Base-by-base conservation (phyloP, 2,329 filamentous ascomycete species). In the Exophiala sp. region DNA sequence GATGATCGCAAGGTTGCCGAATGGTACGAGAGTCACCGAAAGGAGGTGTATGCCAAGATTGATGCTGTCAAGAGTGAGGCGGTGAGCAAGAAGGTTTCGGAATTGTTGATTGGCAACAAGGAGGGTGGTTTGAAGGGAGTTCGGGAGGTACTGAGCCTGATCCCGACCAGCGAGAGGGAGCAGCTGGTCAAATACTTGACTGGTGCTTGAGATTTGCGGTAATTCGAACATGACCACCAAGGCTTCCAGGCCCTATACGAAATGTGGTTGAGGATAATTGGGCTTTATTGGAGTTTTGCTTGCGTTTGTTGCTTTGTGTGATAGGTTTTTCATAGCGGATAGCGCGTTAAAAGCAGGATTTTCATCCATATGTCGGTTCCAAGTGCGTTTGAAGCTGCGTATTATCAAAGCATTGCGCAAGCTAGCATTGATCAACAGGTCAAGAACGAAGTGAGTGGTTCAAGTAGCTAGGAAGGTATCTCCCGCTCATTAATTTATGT, bases 21-120 rank as follows among this genome's bases (percentile, higher is more conserved):
- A 65, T 99, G 94, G 94, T 97, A 96, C 70, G 94, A 99, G 79
- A 86, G 92, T 75, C 94, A 97, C 76, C 81, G 89, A 68, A 89
- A 92, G 78, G 75, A 77, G 38, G 84, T 99, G 47, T 81, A 87
- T 59, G 82, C 87, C 59, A 95, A 94, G 82, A 84, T 97, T 24
- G 91, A 96, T 71, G 75, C 78, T 10, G 78, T 97, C 66, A 94
- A 90, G 81, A 80, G 82, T 4, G 89, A 96, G 57, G 81, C 83
- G 39, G 79, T 88, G 24, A 82, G 84, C 5, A 78, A 79, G 52
- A 85, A 89, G 65, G 82, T 90, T 63, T 86, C 89, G 6, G 81
- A 85, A 47, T 67, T 89, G 56, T 73, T 89, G 67, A 77, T 84
- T 62, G 78, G 79, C 51, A 84, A 87, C 68, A 83, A 82, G 67